Evolutionary conservation across 2,329 filamentous ascomycete species (phyloP).

Genomic region (Colletotrichum scovillei): DNA sequence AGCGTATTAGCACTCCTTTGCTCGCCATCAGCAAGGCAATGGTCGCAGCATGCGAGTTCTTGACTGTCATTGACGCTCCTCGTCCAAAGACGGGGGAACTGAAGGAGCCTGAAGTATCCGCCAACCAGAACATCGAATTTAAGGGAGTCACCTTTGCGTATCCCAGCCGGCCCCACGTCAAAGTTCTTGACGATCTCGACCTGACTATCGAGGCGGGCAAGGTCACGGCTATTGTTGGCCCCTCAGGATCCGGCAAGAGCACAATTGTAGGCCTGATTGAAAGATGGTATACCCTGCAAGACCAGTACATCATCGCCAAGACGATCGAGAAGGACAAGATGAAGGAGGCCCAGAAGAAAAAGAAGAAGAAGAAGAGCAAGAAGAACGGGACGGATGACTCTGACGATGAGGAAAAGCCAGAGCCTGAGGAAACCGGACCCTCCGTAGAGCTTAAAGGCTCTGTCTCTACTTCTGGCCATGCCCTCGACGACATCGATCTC

Average conservation of each 20-base stretch:
- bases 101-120: slow-evolving; percentile 50
- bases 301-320: slow-evolving; percentile 63
- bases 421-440: slow-evolving; percentile 51
- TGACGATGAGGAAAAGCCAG: slow-evolving; percentile 38
- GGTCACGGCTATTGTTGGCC: slow-evolving; percentile 79
- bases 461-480: slow-evolving; percentile 64
- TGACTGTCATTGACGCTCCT: slow-evolving; percentile 64
- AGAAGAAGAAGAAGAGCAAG: slow-evolving; percentile 42
- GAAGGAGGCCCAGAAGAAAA: slow-evolving; percentile 52
- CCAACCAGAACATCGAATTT: slow-evolving; percentile 60
- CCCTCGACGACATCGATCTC: slow-evolving; percentile 68
- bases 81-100: slow-evolving; percentile 48
- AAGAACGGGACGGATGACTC: slow-evolving; percentile 44
- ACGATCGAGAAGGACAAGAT: slow-evolving; percentile 60
- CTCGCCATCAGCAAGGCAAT: slow-evolving; percentile 69
- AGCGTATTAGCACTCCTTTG: slow-evolving; percentile 67
- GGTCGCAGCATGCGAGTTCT: slow-evolving; percentile 69
- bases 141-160: slow-evolving; percentile 78
- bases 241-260: slow-evolving; percentile 79
- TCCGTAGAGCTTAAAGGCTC: slow-evolving; percentile 61
- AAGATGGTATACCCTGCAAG: slow-evolving; percentile 75
- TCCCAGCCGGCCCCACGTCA: slow-evolving; percentile 72
- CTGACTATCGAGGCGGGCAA: slow-evolving; percentile 72
- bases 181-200: slow-evolving; percentile 70
- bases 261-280: slow-evolving; percentile 79